Base-by-base conservation (phyloP, 805 yeast genomes). In the Ascoidea asiatica region DNA sequence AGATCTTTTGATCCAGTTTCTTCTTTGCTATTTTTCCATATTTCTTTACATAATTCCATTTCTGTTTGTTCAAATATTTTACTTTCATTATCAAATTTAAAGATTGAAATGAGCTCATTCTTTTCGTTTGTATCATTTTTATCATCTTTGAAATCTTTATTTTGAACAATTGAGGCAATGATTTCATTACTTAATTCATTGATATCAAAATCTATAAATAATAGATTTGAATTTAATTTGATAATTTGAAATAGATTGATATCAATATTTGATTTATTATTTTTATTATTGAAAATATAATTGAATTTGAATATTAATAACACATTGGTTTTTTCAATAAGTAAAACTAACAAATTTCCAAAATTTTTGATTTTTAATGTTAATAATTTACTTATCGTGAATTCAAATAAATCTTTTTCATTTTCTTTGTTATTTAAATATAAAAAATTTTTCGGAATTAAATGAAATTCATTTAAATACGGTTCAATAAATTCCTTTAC, bases 351-450 rank as follows among this genome's bases (percentile, higher is more conserved):
- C 40, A 64, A 47, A 15, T 55, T 49, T 21, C 65, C 47, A 20
- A 66, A 53, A 18, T 66, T 43, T 15, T 77, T 48, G 40, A 67
- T 62, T 11, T 64, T 66, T 3, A 79, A 71, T 45, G 76, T 70
- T 55, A 72, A 38, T 37, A 61, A 54, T 21, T 64, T 62, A 7
- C 46, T 37, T 4, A 55, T 54, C 1, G 55, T 42, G 44, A 64
- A 53, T 5, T 76, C 54, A 2, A 81, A 76, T 29, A 77, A 64
- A 43, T 66, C 67, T 58, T 82, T 89, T 44, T 64, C 65, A 8
- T 63, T 43, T 48, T 66, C 62, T 38, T 64, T 63, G 3, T 56
- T 52, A 19, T 74, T 72, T 58, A 74, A 73, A 56, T 79, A 79
- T 55, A 29, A 29, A 29, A 29, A 29, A 11, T 82, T 69, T 40